Conservation (phyloP, 768 basidiomycete species). For the Podaxis rugospora region DNA sequence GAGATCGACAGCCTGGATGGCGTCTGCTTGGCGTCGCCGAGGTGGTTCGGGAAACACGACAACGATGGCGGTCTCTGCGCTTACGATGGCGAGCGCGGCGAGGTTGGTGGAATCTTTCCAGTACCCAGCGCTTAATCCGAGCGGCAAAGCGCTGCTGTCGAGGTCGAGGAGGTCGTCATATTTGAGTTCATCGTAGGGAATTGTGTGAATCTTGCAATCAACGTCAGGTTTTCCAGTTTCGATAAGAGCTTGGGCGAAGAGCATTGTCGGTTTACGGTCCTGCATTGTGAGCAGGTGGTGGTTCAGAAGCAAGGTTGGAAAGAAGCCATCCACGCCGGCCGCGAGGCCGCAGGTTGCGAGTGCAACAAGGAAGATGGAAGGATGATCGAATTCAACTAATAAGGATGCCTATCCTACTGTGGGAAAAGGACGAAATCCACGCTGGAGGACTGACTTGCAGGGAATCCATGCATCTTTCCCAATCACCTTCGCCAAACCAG, state of each 20-base stretch:
- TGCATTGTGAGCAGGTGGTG: not conserved
- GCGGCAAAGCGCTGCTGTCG: not conserved
- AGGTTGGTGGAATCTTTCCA: constrained; percentile 2
- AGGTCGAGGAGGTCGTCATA: not conserved
- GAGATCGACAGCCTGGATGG: not conserved
- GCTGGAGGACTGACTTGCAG: constrained; percentile 5
- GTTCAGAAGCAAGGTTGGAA: not conserved
- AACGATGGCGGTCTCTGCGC: constrained; percentile 6
- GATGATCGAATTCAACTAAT: not conserved
- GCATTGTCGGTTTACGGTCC: not conserved
- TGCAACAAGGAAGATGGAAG: not conserved
- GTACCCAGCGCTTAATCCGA: constrained; percentile 10
- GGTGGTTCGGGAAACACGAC: constrained; percentile 8
- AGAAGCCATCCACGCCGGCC: not conserved
- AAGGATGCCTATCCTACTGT: not conserved
- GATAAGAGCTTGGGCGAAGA: constrained; percentile 1
- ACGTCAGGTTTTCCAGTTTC: constrained; percentile 1
- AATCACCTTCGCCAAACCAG: constrained; percentile 22
- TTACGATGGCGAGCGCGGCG: constrained; percentile 8
- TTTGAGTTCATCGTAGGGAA: constrained; percentile 2
- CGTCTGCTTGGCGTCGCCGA: constrained; percentile 6
- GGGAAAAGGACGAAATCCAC: constrained; percentile 11
- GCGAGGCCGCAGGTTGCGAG: not conserved
- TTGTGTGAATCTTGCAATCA: not conserved
- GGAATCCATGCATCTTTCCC: constrained; percentile 17